Evolutionary conservation across 2,329 filamentous ascomycete genomes (phyloP).

Genomic region (Zelopaecilomyces penicillatus): DNA sequence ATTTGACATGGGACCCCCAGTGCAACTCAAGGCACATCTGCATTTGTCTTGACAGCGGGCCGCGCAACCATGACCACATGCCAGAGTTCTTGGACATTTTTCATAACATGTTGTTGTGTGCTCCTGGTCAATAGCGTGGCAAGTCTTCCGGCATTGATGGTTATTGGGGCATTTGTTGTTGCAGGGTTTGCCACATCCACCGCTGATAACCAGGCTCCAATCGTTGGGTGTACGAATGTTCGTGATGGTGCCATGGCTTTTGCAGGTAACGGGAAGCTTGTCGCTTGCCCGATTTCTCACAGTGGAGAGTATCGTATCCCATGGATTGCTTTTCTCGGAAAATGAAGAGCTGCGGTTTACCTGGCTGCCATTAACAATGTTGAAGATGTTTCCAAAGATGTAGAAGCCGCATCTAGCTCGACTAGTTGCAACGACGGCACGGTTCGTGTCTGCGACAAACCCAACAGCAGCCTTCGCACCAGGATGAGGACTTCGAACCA

Average conservation of each 20-base stretch:
- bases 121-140: conserved; percentile 10
- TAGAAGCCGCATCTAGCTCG: conserved; percentile 74
- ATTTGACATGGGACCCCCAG: no score
- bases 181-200: conserved; percentile 13
- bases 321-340: conserved; percentile 29
- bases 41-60: background rate
- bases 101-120: background rate
- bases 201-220: conserved; percentile 32
- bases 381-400: conserved; percentile 68
- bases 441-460: conserved; percentile 59
- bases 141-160: conserved; percentile 13
- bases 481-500: conserved; percentile 60
- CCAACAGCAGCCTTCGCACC: conserved; percentile 44
- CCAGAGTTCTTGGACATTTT: background rate
- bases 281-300: conserved; percentile 31
- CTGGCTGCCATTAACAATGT: conserved; percentile 35
- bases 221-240: conserved; percentile 44
- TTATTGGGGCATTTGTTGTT: conserved; percentile 12
- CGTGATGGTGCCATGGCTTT: conserved; percentile 44
- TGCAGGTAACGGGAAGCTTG: conserved; percentile 55
- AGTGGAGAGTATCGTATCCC: conserved; percentile 30
- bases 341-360: no score
- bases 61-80: background rate
- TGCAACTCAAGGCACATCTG: background rate
- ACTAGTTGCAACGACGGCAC: conserved; percentile 51